Conservation (phyloP, 768 basidiomycete species). For the Suillus lakei region DNA sequence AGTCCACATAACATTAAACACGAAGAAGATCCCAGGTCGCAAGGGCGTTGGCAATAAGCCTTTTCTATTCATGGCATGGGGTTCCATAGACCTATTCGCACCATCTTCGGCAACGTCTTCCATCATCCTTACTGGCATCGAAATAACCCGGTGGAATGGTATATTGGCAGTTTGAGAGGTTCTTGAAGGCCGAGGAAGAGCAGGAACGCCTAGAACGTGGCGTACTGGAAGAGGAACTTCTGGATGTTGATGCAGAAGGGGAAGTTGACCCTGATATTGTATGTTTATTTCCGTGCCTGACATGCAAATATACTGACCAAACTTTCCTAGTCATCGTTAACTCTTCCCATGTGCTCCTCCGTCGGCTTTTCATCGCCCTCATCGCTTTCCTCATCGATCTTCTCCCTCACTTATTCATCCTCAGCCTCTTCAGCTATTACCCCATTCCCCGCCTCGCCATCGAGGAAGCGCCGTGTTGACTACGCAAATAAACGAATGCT, state of each 20-base stretch:
- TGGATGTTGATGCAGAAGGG: conserved; percentile 26
- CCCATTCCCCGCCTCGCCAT: conserved; percentile 31
- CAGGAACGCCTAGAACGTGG: conserved; percentile 26
- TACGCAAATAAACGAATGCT: conserved; percentile 34
- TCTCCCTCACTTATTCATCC: conserved; percentile 27
- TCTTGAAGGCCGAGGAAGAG: conserved; percentile 31
- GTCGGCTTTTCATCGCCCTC: not conserved
- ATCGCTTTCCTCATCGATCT: not conserved
- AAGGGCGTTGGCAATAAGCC: conserved; percentile 67
- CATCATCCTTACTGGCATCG: conserved; percentile 22
- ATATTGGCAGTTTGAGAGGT: conserved; percentile 32
- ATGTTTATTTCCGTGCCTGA: conserved; percentile 5
- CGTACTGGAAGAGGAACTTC: conserved; percentile 23
- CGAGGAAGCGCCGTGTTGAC: conserved; percentile 33
- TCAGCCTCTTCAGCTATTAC: conserved; percentile 26
- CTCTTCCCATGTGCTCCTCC: conserved; percentile 19
- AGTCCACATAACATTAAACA: conserved; percentile 70
- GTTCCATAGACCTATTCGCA: conserved; percentile 35
- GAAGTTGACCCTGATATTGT: conserved; percentile 35
- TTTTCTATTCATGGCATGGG: conserved; percentile 59
- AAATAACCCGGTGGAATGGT: conserved; percentile 35
- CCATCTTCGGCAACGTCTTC: conserved; percentile 22
- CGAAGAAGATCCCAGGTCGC: conserved; percentile 51
- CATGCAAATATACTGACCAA: not conserved
- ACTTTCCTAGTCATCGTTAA: conserved; percentile 29